These are phyloP conservation scores for Globisporangium takayamanum DNA, from an alignment of 352 stramenopile genomes.

Conservation along the genomic window DNA sequence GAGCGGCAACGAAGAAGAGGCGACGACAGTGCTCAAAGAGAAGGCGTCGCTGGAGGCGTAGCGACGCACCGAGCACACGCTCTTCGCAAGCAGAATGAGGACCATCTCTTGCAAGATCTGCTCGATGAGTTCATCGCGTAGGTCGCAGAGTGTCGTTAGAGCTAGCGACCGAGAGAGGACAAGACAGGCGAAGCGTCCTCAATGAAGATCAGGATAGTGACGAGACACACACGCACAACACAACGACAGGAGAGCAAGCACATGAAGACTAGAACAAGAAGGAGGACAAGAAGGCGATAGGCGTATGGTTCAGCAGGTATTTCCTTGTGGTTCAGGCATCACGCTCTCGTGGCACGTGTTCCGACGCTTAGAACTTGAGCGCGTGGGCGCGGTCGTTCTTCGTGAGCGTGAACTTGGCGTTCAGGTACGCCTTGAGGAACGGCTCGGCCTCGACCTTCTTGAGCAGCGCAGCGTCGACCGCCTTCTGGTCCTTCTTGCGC, in stretches of 20 bases:
- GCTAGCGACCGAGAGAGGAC: neutral
- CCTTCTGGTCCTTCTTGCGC: slow-evolving; percentile 98
- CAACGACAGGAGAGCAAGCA: no score
- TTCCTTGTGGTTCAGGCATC: slow-evolving; percentile 16
- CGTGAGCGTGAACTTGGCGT: slow-evolving; percentile 96
- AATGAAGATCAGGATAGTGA: neutral
- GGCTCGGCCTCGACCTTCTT: slow-evolving; percentile 83
- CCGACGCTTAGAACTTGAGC: slow-evolving; percentile 97
- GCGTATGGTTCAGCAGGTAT: slow-evolving; percentile 49
- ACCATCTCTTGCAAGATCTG: slow-evolving; percentile 56
- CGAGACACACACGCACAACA: no score
- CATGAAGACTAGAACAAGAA: no score
- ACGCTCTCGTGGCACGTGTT: slow-evolving; percentile 12
- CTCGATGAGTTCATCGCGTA: slow-evolving; percentile 62
- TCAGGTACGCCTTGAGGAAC: slow-evolving; percentile 98
- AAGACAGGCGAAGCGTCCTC: neutral
- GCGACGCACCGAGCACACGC: neutral
- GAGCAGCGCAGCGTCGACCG: slow-evolving; percentile 91
- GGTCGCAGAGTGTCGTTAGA: neutral
- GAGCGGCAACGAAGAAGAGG: slow-evolving; percentile 4
- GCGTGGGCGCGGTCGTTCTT: slow-evolving; percentile 97
- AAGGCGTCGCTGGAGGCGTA: neutral
- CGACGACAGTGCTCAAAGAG: neutral
- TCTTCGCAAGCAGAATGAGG: slow-evolving; percentile 19
- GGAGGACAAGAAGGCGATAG: no score